Conservation (phyloP, 2,329 filamentous ascomycete species). For the Tolypocladium album region DNA sequence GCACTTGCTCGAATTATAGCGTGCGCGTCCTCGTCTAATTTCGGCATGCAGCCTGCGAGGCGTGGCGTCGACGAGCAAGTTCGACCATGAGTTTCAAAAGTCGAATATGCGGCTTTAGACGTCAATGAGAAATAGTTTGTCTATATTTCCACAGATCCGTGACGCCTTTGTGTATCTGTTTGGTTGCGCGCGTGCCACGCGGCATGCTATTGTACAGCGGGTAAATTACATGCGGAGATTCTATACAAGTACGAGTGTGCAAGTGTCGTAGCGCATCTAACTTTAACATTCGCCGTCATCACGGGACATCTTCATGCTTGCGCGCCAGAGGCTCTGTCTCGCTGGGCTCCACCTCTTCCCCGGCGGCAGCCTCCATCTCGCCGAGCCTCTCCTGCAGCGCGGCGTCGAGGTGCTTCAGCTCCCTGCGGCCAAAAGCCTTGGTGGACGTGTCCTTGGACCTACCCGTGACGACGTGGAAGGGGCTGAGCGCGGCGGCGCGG, state of each 20-base stretch:
- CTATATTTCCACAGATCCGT: neutral
- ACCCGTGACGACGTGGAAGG: conserved; percentile 3
- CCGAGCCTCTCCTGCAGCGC: conserved; percentile 1
- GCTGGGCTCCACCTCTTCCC: neutral
- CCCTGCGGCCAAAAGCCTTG: neutral
- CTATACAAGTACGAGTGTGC: neutral
- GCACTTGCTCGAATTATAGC: neutral
- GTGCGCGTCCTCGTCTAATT: neutral
- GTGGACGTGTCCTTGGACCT: neutral
- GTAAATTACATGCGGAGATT: neutral
- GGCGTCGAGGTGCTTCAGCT: conserved; percentile 2
- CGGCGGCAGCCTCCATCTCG: neutral
- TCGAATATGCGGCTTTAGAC: neutral
- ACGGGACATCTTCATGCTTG: neutral
- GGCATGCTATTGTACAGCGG: neutral
- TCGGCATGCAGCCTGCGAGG: neutral
- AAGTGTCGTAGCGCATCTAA: neutral
- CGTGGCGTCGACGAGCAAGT: neutral
- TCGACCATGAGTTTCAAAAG: no score
- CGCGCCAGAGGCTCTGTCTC: neutral
- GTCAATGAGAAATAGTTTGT: neutral
- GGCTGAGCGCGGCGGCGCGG: neutral
- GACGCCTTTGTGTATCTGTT: neutral
- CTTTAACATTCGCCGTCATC: neutral
- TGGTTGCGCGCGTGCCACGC: neutral